phyloP scores from a whole-genome alignment of 2,329 filamentous ascomycete genomes.

The Ceratocystis cacaofunesta region DNA sequence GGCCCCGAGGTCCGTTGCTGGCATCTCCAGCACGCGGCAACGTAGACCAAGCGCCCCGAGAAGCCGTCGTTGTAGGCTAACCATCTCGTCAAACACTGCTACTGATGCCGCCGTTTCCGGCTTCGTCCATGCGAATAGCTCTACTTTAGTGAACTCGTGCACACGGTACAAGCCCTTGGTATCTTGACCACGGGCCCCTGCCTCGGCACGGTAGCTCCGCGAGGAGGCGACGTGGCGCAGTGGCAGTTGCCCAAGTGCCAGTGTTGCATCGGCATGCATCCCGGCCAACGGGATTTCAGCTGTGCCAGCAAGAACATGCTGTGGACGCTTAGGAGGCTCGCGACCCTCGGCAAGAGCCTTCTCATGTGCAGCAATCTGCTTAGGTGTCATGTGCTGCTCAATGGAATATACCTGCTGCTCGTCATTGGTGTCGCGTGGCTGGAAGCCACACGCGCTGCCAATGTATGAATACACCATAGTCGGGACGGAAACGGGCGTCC shows the following conservation, averaged over 20 bases:
- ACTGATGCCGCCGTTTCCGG: conserved; percentile 37
- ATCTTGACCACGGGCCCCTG: conserved; percentile 73
- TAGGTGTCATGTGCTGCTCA: conserved; percentile 34
- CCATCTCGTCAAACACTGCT: conserved; percentile 66
- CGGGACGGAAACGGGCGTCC: conserved; percentile 69
- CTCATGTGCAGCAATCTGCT: conserved; percentile 45
- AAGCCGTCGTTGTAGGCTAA: conserved; percentile 75
- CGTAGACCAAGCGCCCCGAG: conserved; percentile 61
- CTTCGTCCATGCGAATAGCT: conserved; percentile 85
- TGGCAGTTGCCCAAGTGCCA: conserved; percentile 54
- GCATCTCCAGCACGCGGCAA: conserved; percentile 88
- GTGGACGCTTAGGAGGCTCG: conserved; percentile 40
- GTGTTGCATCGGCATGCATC: conserved; percentile 62
- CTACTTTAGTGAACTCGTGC: conserved; percentile 97
- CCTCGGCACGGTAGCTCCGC: conserved; percentile 91
- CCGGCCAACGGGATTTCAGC: conserved; percentile 90
- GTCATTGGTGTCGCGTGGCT: conserved; percentile 75
- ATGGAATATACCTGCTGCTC: conserved; percentile 87
- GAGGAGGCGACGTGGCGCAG: conserved; percentile 70
- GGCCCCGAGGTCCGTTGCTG: conserved; percentile 72
- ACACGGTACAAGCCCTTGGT: conserved; percentile 94
- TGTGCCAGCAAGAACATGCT: conserved; percentile 67
- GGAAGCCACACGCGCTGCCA: conserved; percentile 81
- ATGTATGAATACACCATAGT: conserved; percentile 88
- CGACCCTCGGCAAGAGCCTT: conserved; percentile 39